phyloP scores from a whole-genome alignment of 73 alveolate genomes.

The Tetrahymena borealis region DNA sequence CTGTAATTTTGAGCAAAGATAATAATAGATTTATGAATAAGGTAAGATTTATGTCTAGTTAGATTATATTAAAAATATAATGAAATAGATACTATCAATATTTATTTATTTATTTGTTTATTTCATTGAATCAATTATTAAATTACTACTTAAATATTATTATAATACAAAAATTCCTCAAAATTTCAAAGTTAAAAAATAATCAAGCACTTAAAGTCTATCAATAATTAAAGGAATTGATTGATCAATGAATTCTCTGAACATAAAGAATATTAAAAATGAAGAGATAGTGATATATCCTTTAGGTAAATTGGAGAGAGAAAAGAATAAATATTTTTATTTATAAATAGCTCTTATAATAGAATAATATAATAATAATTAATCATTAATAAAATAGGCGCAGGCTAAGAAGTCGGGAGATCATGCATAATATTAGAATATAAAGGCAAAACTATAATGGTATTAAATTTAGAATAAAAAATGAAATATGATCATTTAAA shows the following conservation, averaged over 20 bases:
- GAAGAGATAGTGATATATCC: neutral
- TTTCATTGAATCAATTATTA: too few relatives aligned
- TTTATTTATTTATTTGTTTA: too few relatives aligned
- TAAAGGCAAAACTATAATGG: slow-evolving; percentile 22
- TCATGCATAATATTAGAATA: slow-evolving; percentile 14
- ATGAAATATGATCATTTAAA: neutral
- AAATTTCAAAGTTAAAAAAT: neutral
- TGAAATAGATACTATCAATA: too few relatives aligned
- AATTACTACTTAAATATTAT: too few relatives aligned
- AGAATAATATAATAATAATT: neutral
- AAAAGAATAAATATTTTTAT: too few relatives aligned
- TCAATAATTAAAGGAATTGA: neutral
- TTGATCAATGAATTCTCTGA: neutral
- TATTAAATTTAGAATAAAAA: neutral
- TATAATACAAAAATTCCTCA: too few relatives aligned
- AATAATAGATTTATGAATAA: too few relatives aligned
- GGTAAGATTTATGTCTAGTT: too few relatives aligned
- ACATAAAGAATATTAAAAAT: neutral
- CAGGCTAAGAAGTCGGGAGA: slow-evolving; percentile 40
- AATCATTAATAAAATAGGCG: neutral
- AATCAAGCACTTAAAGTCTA: neutral
- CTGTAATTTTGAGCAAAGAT: too few relatives aligned
- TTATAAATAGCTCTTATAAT: too few relatives aligned
- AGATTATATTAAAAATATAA: too few relatives aligned
- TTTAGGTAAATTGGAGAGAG: neutral